Evolutionary conservation across 192 early-diverging fungal species (phyloP).

Genomic region (Podila horticola): DNA sequence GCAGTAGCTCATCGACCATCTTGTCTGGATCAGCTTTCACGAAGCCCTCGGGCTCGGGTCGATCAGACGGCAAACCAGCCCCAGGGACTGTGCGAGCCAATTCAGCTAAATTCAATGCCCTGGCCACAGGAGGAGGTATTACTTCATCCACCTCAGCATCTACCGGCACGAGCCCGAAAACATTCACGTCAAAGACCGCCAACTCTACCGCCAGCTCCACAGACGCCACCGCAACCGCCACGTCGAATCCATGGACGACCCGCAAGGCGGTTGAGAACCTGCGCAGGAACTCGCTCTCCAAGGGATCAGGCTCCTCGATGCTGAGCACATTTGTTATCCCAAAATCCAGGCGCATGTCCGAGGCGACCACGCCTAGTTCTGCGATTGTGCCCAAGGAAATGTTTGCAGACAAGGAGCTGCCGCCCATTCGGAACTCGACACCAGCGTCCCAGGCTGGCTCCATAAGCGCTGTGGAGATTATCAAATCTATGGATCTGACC

Average conservation of each 20-base stretch:
- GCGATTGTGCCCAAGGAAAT: no score
- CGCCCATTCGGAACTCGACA: constrained; percentile 12
- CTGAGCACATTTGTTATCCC: not conserved
- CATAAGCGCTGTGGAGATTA: not conserved
- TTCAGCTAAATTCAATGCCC: constrained; percentile 25
- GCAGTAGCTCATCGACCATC: not conserved
- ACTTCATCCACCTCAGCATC: not conserved
- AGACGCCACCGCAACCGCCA: not conserved
- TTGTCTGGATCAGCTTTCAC: constrained; percentile 1
- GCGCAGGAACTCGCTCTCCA: constrained; percentile 10
- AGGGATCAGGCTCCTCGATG: not conserved
- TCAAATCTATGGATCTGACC: not conserved
- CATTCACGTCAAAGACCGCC: constrained; percentile 4
- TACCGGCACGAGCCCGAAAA: not conserved
- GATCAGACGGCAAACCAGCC: not conserved
- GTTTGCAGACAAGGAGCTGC: constrained; percentile 31
- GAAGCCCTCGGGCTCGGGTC: not conserved
- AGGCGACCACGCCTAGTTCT: not conserved
- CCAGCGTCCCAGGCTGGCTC: not conserved
- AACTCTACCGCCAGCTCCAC: not conserved
- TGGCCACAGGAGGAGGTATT: constrained; percentile 5
- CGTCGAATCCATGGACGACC: constrained; percentile 26
- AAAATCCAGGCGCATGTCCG: constrained; percentile 1
- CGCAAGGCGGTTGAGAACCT: constrained; percentile 24
- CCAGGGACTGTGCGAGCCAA: constrained; percentile 31